Evolutionary conservation across 2,329 filamentous ascomycete genomes (phyloP).

Genomic region (Colletotrichum kahawae): DNA sequence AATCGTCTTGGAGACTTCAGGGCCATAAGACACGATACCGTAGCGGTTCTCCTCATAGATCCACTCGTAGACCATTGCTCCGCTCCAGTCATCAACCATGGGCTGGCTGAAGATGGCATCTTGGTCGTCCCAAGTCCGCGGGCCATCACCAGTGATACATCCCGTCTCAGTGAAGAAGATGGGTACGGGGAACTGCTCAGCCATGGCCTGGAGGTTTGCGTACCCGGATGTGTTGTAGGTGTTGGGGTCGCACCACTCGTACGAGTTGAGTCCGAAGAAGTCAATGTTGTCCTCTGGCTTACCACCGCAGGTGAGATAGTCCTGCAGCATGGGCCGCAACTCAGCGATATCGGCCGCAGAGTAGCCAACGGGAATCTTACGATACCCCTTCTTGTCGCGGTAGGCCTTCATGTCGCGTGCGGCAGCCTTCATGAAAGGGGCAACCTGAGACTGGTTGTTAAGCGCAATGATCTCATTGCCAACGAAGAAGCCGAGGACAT

Average conservation of each 20-base stretch:
- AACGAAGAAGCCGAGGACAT: constrained; percentile 83
- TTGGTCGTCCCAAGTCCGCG: constrained; percentile 74
- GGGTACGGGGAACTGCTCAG: constrained; percentile 76
- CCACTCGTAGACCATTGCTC: constrained; percentile 89
- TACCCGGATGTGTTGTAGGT: constrained; percentile 72
- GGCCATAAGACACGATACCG: constrained; percentile 79
- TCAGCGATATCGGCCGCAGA: constrained; percentile 84
- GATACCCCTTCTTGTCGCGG: constrained; percentile 75
- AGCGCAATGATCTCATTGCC: constrained; percentile 85
- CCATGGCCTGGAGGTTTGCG: constrained; percentile 67
- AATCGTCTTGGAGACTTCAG: constrained; percentile 54
- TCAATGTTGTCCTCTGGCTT: constrained; percentile 75
- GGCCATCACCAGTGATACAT: constrained; percentile 67
- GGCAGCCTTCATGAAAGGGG: constrained; percentile 84
- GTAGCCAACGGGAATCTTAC: constrained; percentile 84
- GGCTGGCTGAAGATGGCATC: constrained; percentile 75
- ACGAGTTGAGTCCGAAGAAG: constrained; percentile 86
- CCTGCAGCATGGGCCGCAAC: constrained; percentile 64
- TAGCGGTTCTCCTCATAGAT: constrained; percentile 85
- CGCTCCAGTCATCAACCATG: constrained; percentile 75
- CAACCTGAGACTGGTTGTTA: constrained; percentile 63
- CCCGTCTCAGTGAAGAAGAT: constrained; percentile 92
- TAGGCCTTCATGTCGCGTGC: constrained; percentile 84
- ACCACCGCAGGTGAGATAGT: constrained; percentile 80
- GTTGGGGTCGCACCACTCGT: constrained; percentile 75